Evolutionary conservation across 2,329 filamentous ascomycete genomes (phyloP), one percentile per base, ranked within the genome.

Genomic region (Emericellopsis atlantica): DNA sequence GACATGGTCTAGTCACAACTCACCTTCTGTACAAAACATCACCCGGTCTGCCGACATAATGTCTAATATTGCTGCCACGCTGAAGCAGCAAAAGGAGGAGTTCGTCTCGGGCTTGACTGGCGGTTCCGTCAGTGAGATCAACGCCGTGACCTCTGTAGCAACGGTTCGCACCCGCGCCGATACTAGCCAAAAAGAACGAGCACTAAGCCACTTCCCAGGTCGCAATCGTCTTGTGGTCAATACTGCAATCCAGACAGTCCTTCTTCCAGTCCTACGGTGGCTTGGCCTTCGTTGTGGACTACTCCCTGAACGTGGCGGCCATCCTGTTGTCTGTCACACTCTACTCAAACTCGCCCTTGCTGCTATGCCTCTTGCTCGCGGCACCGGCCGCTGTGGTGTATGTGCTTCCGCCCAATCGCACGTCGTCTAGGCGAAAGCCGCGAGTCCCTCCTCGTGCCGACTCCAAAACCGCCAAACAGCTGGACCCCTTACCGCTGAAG

Each of bases 61-160:
- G 58, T 57, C 64, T 46, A 52, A 55, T 49, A 52, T 54, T 48
- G 38, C 56, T 29, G 60, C 61, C 44, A 81, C 72, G 62, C 95
- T 95, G 69, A 98, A 95, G 65, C 76, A 83, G 54, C 72, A 83
- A 50, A 98, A 98, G 67, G 89, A 94, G 69, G 87, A 87, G 56
- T 95, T 95, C 59, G 92, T 98, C 54, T 95, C 90, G 41, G 85
- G 88, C 58, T 76, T 95, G 24, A 80, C 82, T 6, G 92, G 92
- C 33, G 87, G 92, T 44, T 74, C 79, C 26, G 79, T 94, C 45
- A 66, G 72, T 50, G 92, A 98, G 59, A 89, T 98, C 65, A 90
- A 89, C 58, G 74, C 76, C 51, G 84, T 96, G 50, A 87, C 85
- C 37, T 74, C 84, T 38, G 81, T 94, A 48, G 86, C 87, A 55